phyloP scores from a whole-genome alignment of 2,329 filamentous ascomycete genomes.

The Xylaria polymorpha region DNA sequence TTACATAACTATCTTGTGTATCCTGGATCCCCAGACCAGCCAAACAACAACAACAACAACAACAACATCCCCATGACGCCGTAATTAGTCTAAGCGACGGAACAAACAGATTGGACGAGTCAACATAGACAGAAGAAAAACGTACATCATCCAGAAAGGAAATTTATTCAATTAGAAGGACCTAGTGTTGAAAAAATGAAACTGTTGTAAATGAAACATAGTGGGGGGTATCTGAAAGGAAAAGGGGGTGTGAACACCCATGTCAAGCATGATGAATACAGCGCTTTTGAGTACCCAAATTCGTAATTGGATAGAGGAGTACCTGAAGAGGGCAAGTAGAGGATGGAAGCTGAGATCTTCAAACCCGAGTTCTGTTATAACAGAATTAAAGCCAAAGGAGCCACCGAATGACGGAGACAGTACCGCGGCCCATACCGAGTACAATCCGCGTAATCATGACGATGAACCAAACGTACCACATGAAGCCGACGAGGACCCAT shows the following conservation, averaged over 20 bases:
- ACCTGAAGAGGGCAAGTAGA: neutral
- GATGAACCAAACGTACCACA: conserved; percentile 95
- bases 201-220: conserved; percentile 12
- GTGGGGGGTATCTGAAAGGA: conserved; percentile 31
- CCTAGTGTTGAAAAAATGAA: conserved; percentile 8
- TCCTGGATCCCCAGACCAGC: neutral
- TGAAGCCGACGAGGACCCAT: conserved; percentile 86
- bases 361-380: no score
- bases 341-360: neutral
- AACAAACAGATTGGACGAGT: neutral
- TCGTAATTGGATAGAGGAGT: conserved; percentile 2
- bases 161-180: conserved; percentile 28
- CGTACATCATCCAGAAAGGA: conserved; percentile 18
- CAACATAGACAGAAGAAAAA: neutral
- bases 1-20: neutral
- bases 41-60: neutral
- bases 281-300: conserved; percentile 3
- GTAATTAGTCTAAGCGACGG: neutral
- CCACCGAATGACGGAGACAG: conserved; percentile 76
- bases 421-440: conserved; percentile 69
- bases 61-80: neutral
- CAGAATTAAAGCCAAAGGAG: conserved; percentile 76
- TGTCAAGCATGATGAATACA: conserved; percentile 11
- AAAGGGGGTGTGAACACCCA: conserved; percentile 7
- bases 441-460: conserved; percentile 80